These are phyloP conservation scores for Ophiostoma quercus DNA, from an alignment of 2,329 filamentous ascomycete species.

Conservation along the genomic window DNA sequence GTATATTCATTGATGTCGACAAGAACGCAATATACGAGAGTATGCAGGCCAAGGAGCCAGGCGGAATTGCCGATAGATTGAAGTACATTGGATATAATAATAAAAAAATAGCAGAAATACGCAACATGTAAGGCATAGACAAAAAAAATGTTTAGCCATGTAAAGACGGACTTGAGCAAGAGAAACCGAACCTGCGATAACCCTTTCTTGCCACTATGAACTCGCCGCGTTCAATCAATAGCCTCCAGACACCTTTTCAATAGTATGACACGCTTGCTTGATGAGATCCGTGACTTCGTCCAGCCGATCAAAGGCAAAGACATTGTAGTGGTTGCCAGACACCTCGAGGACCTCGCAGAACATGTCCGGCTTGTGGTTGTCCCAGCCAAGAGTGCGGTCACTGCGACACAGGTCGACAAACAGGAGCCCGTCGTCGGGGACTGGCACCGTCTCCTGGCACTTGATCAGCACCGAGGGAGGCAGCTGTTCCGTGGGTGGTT, in stretches of 20 bases:
- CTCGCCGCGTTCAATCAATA: background rate
- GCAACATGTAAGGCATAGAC: background rate
- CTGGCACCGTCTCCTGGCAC: constrained; percentile 40
- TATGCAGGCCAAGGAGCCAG: background rate
- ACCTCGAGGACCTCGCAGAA: constrained; percentile 45
- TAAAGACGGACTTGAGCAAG: background rate
- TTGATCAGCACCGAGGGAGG: constrained; percentile 43
- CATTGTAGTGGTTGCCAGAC: constrained; percentile 48
- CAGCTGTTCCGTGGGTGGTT: constrained; percentile 29
- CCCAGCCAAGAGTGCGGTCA: constrained; percentile 46
- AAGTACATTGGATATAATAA: background rate
- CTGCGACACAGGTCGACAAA: constrained; percentile 43
- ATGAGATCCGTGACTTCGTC: constrained; percentile 31
- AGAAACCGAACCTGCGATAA: background rate
- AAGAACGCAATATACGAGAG: background rate
- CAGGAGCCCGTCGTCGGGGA: constrained; percentile 28
- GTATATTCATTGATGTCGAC: background rate
- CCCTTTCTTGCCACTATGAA: background rate
- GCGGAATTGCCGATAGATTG: background rate
- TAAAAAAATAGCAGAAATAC: background rate
- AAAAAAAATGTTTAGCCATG: background rate
- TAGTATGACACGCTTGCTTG: constrained; percentile 30
- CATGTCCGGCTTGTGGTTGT: constrained; percentile 41
- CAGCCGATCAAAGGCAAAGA: constrained; percentile 37
- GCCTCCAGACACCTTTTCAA: constrained; percentile 28